Conservation (phyloP, 441 rosid genomes). For the Euphorbia celastroides region DNA sequence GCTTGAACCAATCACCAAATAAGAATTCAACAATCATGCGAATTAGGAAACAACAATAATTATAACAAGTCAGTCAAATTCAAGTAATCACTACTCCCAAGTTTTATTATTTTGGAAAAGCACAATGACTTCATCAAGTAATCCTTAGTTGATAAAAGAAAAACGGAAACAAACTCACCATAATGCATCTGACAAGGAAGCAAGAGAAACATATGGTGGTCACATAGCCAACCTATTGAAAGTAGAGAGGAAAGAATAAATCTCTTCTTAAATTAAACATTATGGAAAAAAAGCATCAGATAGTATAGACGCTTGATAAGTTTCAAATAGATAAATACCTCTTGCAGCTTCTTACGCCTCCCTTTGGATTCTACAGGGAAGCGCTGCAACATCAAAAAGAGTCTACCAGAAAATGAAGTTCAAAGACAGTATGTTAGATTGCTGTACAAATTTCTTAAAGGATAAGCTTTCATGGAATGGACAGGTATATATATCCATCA, state of each 20-base stretch:
- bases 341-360: conserved; percentile 82
- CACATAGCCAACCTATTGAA: conserved; percentile 84
- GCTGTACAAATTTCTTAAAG: neutral
- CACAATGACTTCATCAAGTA: neutral
- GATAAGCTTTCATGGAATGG: neutral
- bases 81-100: neutral
- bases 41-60: neutral
- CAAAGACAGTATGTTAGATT: neutral
- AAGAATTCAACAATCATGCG: neutral
- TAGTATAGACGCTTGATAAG: neutral
- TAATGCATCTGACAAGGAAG: conserved; percentile 80
- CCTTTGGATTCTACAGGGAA: conserved; percentile 97
- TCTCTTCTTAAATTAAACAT: conserved; percentile 1
- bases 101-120: neutral
- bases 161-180: conserved; percentile 46
- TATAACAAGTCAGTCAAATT: neutral
- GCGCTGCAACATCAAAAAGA: conserved; percentile 84
- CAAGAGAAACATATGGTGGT: conserved; percentile 83
- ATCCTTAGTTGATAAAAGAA: neutral
- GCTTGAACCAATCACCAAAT: neutral
- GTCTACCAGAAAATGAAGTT: conserved; percentile 41
- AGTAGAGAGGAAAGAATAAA: conserved; percentile 18
- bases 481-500: neutral
- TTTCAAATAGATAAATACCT: conserved; percentile 38
- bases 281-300: neutral